Base-by-base conservation (phyloP, 768 basidiomycete genomes). In the Lyophyllum semitale region DNA sequence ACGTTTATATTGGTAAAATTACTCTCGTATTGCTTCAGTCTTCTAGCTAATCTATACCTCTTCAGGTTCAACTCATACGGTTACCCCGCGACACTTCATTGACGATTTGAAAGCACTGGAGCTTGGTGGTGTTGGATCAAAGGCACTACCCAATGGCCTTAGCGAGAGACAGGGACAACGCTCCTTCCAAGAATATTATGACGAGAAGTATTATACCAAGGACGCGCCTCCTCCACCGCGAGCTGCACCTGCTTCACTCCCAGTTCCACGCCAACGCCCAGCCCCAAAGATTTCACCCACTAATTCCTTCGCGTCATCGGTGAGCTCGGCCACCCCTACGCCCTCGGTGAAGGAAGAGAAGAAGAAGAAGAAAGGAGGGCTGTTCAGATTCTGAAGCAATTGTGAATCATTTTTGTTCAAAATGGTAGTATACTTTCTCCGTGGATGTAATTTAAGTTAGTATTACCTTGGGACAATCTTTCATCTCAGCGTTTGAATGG, bases 21-120 rank as follows among this genome's bases (percentile, higher is more conserved):
- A n/a, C n/a, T 23, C 4, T 27, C 8, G 11, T 37, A 29, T 38
- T 18, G 11, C 32, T 48, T 15, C 11, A 18, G n/a, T 25, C 25
- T 18, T 18, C 17, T 40, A 20, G 5, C 26, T 37, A 29, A 23
- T 29, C 51, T 23, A 49, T 30, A 8, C 9, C 22, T 20, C 17
- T 2, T 4, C 35, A 96, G 96, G 97, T 25, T 96, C 97, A 4
- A 95, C 94, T 5, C 94, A 98, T 68, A 76, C 86, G 8, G 63
- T 87, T 51, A 94, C 92, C 1, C 95, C 97, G 2, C 84, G 87
- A 32, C 76, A 84, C 25, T 96, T 97, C 67, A 74, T 95, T 45
- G 88, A 89, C 55, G 94, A 98, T 67, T 78, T 98, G 54, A 90
- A 90, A 68, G 85, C 89, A 18, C 78, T 99, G 15, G 94, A 94